Percentiles rank a stretch among this genome's conserved stretches.
These are phyloP conservation scores for Aleurites moluccanus DNA, from an alignment of 441 rosid genomes.

Conservation along the genomic window DNA sequence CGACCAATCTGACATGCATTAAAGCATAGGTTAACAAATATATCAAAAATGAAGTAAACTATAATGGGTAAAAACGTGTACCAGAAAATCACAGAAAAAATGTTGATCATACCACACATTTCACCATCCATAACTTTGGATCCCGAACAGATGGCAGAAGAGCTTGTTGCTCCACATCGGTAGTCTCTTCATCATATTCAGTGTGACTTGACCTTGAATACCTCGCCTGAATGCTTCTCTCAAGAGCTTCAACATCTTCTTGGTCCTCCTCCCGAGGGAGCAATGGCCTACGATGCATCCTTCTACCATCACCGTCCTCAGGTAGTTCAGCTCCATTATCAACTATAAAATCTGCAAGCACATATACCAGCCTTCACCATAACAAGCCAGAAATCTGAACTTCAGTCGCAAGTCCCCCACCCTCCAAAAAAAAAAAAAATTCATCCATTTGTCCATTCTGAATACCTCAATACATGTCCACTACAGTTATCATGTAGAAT, in stretches of 20 bases:
- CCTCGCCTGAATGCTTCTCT: constrained; percentile 76
- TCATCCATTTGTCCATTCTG: neutral
- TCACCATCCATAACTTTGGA: constrained; percentile 99
- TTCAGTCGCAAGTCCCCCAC: neutral
- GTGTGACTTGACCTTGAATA: constrained; percentile 65
- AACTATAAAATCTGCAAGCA: constrained; percentile 71
- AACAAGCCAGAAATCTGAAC: constrained; percentile 8
- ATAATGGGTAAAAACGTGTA: neutral
- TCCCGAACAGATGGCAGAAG: constrained; percentile 97
- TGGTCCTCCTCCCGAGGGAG: constrained; percentile 79
- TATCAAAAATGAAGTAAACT: neutral
- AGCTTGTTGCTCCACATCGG: constrained; percentile 97
- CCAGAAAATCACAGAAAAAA: neutral
- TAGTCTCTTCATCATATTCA: constrained; percentile 95
- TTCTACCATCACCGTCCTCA: constrained; percentile 72
- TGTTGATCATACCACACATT: constrained; percentile 78
- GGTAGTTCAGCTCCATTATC: constrained; percentile 72
- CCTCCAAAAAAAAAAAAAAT: neutral
- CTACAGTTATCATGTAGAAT: neutral
- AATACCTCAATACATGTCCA: neutral
- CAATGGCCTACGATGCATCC: constrained; percentile 62
- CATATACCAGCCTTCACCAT: neutral
- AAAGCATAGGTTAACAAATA: constrained; percentile 18
- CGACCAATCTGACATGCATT: constrained; percentile 71
- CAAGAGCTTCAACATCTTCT: constrained; percentile 91